Percentiles rank a stretch among this genome's conserved stretches.
These are phyloP conservation scores for Holtermannia corniformis DNA, from an alignment of 768 basidiomycete genomes.

Conservation along the genomic window DNA sequence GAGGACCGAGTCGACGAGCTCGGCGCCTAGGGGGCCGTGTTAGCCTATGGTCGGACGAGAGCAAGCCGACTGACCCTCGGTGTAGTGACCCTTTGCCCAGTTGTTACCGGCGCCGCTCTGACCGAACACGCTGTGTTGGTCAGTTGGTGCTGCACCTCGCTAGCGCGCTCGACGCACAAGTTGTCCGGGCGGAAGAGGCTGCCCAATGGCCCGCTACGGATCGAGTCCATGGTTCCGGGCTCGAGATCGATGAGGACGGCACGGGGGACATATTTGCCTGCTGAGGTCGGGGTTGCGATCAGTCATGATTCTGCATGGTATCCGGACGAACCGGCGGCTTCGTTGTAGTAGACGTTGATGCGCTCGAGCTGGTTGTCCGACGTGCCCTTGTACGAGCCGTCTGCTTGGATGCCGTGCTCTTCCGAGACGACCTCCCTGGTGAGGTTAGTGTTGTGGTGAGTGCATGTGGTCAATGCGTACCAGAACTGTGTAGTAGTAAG, in stretches of 20 bases:
- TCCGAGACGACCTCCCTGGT: slow-evolving; percentile 98
- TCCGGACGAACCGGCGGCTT: slow-evolving; percentile 72
- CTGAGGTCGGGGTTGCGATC: too few relatives aligned
- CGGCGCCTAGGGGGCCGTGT: slow-evolving; percentile 83
- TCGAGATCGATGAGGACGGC: slow-evolving; percentile 95
- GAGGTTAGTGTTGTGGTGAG: too few relatives aligned
- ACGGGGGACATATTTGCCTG: slow-evolving; percentile 96
- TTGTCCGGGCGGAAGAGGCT: slow-evolving; percentile 94
- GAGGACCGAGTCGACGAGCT: slow-evolving; percentile 94
- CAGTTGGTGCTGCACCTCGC: neutral
- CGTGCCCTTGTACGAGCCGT: slow-evolving; percentile 84
- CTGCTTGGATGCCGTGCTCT: slow-evolving; percentile 90
- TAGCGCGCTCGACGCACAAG: slow-evolving; percentile 46
- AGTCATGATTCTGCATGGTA: neutral
- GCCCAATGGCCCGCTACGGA: slow-evolving; percentile 57
- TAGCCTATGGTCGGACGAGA: neutral
- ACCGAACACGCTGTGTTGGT: slow-evolving; percentile 59
- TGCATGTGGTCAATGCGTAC: slow-evolving; percentile 49
- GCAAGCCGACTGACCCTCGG: slow-evolving; percentile 52
- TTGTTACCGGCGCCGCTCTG: slow-evolving; percentile 99
- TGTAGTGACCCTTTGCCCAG: slow-evolving; percentile 86
- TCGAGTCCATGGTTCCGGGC: slow-evolving; percentile 60
- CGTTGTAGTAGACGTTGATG: slow-evolving; percentile 97
- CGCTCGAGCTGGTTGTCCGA: slow-evolving; percentile 88
- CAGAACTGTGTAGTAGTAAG: neutral